phyloP scores from a whole-genome alignment of 2,329 filamentous ascomycete genomes.

The Trichoderma endophyticum region DNA sequence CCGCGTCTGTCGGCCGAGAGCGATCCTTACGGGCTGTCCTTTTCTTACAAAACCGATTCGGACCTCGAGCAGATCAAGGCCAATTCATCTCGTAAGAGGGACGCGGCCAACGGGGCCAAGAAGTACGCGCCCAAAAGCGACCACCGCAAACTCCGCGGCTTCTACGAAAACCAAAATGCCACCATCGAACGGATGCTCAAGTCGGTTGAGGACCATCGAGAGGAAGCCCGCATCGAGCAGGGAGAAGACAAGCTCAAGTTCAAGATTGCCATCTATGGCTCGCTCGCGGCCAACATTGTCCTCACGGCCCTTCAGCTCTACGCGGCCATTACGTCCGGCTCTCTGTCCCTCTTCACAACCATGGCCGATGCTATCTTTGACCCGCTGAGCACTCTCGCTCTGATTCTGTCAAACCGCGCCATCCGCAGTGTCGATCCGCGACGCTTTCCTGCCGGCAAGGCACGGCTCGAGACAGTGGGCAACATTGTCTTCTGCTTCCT shows the following conservation, averaged over 20 bases:
- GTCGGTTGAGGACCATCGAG: conserved; percentile 85
- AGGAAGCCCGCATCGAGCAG: conserved; percentile 75
- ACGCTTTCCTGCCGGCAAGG: conserved; percentile 88
- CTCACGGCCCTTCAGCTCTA: conserved; percentile 83
- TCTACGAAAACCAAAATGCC: conserved; percentile 90
- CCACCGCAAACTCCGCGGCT: conserved; percentile 64
- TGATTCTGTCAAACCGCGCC: conserved; percentile 83
- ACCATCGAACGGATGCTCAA: conserved; percentile 90
- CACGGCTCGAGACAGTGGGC: conserved; percentile 88
- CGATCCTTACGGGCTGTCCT: conserved; percentile 79
- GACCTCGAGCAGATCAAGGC: conserved; percentile 77
- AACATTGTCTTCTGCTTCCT: conserved; percentile 97
- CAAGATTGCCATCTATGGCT: conserved; percentile 63
- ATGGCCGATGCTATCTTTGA: conserved; percentile 97
- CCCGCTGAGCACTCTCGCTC: conserved; percentile 80
- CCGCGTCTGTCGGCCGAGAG: conserved; percentile 61
- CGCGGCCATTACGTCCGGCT: conserved; percentile 79
- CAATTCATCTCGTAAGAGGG: conserved; percentile 75
- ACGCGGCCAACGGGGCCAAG: conserved; percentile 34
- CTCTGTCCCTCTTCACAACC: conserved; percentile 94
- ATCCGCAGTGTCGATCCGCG: conserved; percentile 82
- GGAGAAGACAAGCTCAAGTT: conserved; percentile 77
- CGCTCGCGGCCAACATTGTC: conserved; percentile 75
- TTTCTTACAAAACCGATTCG: conserved; percentile 70
- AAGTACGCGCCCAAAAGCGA: conserved; percentile 30